Percentiles rank a stretch among this genome's conserved stretches.
These are phyloP conservation scores for Paramecium primaurelia DNA, from an alignment of 73 alveolate genomes.

Conservation along the genomic window DNA sequence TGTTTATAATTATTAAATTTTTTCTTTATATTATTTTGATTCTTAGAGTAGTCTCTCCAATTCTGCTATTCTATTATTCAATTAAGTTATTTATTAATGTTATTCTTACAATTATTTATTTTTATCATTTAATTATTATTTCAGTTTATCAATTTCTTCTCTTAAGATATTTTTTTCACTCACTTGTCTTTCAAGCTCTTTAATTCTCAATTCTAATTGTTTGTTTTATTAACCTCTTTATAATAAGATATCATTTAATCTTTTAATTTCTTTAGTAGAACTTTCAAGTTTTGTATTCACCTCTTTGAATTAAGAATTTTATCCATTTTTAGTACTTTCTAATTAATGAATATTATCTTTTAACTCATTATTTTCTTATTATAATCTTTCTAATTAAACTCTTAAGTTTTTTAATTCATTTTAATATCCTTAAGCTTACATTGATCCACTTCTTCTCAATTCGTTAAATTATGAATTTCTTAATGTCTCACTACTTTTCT, in stretches of 20 bases:
- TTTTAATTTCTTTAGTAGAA: background rate
- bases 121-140: background rate
- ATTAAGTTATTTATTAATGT: background rate
- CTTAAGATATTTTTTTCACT: background rate
- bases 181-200: background rate
- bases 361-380: slow-evolving; percentile 15
- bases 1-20: background rate
- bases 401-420: slow-evolving; percentile 22
- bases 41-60: background rate
- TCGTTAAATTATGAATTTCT: slow-evolving; percentile 31
- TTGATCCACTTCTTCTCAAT: slow-evolving; percentile 28
- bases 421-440: background rate
- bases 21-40: background rate
- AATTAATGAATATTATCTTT: background rate
- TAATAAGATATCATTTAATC: background rate
- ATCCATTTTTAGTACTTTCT: background rate
- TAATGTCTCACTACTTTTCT: slow-evolving; percentile 28
- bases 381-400: background rate
- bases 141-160: background rate
- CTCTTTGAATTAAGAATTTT: background rate
- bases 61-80: background rate
- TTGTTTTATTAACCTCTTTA: background rate
- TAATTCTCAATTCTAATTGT: background rate
- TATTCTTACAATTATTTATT: background rate
- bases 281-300: background rate